These are phyloP conservation scores for Trichoderma parareesei DNA, from an alignment of 495 filamentous ascomycete genomes.

Conservation along the genomic window DNA sequence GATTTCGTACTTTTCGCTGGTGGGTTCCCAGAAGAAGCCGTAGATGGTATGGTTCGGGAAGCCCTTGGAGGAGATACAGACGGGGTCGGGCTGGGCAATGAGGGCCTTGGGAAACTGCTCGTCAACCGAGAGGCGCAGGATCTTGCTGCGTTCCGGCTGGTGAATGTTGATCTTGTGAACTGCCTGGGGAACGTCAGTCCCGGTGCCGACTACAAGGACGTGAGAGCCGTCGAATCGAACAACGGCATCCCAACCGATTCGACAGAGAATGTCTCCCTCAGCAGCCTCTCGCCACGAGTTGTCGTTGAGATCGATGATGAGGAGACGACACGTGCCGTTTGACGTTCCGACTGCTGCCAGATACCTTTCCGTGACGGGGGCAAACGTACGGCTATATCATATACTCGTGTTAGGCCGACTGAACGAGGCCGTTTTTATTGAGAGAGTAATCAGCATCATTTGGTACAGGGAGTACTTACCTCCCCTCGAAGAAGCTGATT, in stretches of 20 bases:
- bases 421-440: background rate
- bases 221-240: conserved; percentile 18
- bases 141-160: conserved; percentile 12
- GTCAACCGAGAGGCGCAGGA: conserved; percentile 17
- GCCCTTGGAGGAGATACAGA: conserved; percentile 28
- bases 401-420: background rate
- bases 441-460: too few species aligned
- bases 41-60: conserved; percentile 24
- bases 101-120: conserved; percentile 18
- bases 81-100: conserved; percentile 25
- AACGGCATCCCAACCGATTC: conserved; percentile 15
- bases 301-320: conserved; percentile 24
- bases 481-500: conserved; percentile 32
- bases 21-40: conserved; percentile 37
- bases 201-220: conserved; percentile 23
- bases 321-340: conserved; percentile 19
- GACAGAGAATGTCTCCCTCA: conserved; percentile 11
- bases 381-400: conserved; percentile 26
- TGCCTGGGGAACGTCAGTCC: conserved; percentile 16
- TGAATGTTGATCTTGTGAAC: conserved; percentile 21
- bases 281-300: conserved; percentile 14
- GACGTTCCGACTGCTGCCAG: conserved; percentile 26
- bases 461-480: conserved; percentile 18
- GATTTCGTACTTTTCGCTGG: conserved; percentile 31
- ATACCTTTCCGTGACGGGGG: conserved; percentile 28